Percentiles rank a stretch among this genome's conserved stretches.
phyloP scores from a whole-genome alignment of 495 filamentous ascomycete species.

The Chaetomium tenue region DNA sequence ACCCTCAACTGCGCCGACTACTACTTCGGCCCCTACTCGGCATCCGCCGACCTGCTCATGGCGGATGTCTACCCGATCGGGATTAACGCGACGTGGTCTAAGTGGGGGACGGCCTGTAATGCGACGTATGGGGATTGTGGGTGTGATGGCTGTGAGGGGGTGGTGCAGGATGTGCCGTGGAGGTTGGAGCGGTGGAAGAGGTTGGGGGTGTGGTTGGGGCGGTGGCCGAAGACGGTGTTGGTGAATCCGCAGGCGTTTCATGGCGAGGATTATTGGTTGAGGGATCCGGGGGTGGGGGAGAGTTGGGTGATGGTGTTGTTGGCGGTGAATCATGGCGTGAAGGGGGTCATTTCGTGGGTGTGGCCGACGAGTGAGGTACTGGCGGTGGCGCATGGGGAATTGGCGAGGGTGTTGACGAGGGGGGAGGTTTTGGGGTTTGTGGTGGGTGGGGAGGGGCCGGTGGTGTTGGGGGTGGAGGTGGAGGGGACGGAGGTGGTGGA shows the following conservation, averaged over 20 bases:
- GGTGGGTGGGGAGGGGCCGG: conserved; percentile 39
- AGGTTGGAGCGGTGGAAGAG: conserved; percentile 51
- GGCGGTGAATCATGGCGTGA: conserved; percentile 62
- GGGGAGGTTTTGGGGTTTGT: conserved; percentile 44
- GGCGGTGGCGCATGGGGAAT: conserved; percentile 44
- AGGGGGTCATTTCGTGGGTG: conserved; percentile 54
- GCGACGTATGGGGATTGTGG: conserved; percentile 68
- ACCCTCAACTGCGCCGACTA: conserved; percentile 71
- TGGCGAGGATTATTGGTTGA: conserved; percentile 59
- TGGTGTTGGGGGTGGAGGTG: conserved; percentile 5
- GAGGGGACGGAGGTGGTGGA: conserved; percentile 37
- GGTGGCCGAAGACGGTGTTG: conserved; percentile 56
- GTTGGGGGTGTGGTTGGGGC: conserved; percentile 48
- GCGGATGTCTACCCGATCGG: conserved; percentile 65
- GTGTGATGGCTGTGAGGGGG: conserved; percentile 64
- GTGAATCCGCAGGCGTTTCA: conserved; percentile 64
- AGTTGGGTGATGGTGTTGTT: conserved; percentile 59
- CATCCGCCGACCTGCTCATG: conserved; percentile 64
- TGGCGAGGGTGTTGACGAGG: conserved; percentile 46
- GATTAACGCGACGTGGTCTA: conserved; percentile 53
- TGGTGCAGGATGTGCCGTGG: conserved; percentile 54
- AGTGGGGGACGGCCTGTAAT: conserved; percentile 59
- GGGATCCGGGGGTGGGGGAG: conserved; percentile 56
- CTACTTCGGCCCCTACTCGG: conserved; percentile 60
- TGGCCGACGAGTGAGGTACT: conserved; percentile 49